phyloP scores from a whole-genome alignment of 768 basidiomycete genomes.

The Lenzites betulinus region DNA sequence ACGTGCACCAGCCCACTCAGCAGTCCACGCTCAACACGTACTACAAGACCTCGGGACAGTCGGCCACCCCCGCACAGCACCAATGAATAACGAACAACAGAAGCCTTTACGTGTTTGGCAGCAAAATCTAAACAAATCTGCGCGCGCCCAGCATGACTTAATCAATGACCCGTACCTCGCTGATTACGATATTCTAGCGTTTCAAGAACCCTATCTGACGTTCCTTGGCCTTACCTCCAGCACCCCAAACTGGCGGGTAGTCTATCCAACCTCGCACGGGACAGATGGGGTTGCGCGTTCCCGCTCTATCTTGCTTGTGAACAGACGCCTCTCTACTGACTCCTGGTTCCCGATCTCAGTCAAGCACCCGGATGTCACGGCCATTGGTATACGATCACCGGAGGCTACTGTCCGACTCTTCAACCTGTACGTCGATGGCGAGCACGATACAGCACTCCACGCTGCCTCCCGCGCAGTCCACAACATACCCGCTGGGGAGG shows the following conservation, averaged over 20 bases:
- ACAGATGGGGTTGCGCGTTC: not conserved
- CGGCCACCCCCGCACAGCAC: too few relatives aligned
- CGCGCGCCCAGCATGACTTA: not conserved
- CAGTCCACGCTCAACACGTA: not conserved
- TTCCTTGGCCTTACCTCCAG: slow-evolving; percentile 18
- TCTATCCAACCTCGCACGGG: slow-evolving; percentile 32
- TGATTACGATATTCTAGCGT: not conserved
- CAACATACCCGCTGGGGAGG: not conserved
- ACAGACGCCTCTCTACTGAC: slow-evolving; percentile 11
- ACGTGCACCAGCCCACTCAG: not conserved
- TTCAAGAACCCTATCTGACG: slow-evolving; percentile 36
- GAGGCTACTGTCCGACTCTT: slow-evolving; percentile 30
- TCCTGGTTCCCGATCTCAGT: slow-evolving; percentile 13
- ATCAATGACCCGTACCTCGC: not conserved
- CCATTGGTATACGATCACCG: slow-evolving; percentile 24
- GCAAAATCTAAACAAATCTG: not conserved
- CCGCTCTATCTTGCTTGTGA: slow-evolving; percentile 20
- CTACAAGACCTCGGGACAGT: not conserved
- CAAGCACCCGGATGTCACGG: slow-evolving; percentile 31
- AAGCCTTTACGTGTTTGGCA: not conserved
- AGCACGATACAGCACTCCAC: slow-evolving; percentile 23
- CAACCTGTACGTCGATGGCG: slow-evolving; percentile 44
- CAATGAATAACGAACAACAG: not conserved
- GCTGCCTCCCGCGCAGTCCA: slow-evolving; percentile 3
- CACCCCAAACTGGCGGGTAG: slow-evolving; percentile 13